Conservation (phyloP, 1,284 basidiomycete species). For the Anthracocystis panici-leucophaei region DNA sequence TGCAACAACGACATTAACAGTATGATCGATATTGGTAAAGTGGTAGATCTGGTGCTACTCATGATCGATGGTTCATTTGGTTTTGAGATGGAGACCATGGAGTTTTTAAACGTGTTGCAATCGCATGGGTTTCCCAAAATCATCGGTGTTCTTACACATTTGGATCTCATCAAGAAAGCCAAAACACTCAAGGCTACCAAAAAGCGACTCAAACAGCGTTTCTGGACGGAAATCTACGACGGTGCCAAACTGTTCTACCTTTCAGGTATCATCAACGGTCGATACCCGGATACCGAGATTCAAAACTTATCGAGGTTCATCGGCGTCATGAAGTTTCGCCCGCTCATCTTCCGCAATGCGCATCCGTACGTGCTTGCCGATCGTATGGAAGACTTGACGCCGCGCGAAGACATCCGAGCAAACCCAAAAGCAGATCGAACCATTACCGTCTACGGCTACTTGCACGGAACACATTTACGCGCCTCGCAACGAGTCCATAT, state of each 20-base stretch:
- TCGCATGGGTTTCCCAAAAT: conserved; percentile 98
- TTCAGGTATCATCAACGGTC: conserved; percentile 95
- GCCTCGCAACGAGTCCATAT: conserved; percentile 87
- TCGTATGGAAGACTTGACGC: conserved; percentile 93
- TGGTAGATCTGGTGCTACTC: conserved; percentile 93
- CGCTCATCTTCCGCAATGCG: conserved; percentile 91
- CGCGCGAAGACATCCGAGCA: conserved; percentile 83
- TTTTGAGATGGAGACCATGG: conserved; percentile 99
- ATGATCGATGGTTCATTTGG: conserved; percentile 99
- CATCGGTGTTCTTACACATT: conserved; percentile 93
- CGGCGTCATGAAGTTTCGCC: conserved; percentile 97
- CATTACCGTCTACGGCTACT: conserved; percentile 93
- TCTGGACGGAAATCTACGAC: conserved; percentile 99
- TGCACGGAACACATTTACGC: conserved; percentile 74
- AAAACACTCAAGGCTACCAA: conserved; percentile 89
- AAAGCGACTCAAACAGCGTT: conserved; percentile 96
- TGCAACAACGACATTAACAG: conserved; percentile 97
- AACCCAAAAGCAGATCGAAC: conserved; percentile 90
- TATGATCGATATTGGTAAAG: conserved; percentile 97
- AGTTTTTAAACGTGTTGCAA: conserved; percentile 96
- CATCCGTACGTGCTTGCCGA: conserved; percentile 98
- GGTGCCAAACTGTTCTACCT: conserved; percentile 99
- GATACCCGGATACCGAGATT: conserved; percentile 97
- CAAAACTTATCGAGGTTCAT: conserved; percentile 93
- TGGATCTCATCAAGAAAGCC: conserved; percentile 96